Base-by-base conservation (phyloP, 1,284 basidiomycete species). In the Melampsora medusae region DNA sequence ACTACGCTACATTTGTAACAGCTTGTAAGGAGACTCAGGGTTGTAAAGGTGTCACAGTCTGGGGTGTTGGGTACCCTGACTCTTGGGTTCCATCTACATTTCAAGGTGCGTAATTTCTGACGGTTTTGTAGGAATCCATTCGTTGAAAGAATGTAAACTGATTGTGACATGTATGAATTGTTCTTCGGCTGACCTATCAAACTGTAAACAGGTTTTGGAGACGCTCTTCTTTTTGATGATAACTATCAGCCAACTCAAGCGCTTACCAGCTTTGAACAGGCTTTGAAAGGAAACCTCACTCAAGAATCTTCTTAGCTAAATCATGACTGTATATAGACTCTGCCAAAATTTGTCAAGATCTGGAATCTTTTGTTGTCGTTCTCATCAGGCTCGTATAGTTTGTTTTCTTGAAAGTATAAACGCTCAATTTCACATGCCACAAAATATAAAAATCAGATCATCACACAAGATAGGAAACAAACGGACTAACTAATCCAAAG, bases 11-110 rank as follows among this genome's bases (percentile, higher is more conserved):
- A 4, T 19, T 66, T 42, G 42, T 46, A 5, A 66, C 35, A 9
- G 64, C 64, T 33, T 66, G 64, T 66, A 35, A 17, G 16, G 38
- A 66, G 19, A 46, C 38, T 22, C 35, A 2, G 19, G 19, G 28
- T 6, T 66, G 64, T 35, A 48, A 42, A 48, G 38, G 64, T 48
- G 38, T 66, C 38, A 66, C 64, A 4, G 64, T 66, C 19, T 66
- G 64, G 64, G 64, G 64, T 42, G 64, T 66, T 19, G 38, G 38
- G 19, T 38, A 66, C 19, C 16, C 31, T 42, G 38, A 66, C 19
- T 42, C 31, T 46, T 66, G 64, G 64, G 35, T 66, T 35, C 33
- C 31, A 17, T 17, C 35, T 2, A 35, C 19, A 19, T 66, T 42
- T 35, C 31, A 38, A 5, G n/a, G 64, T 66, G 19, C 33, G 61